Evolutionary conservation across 352 stramenopile species (phyloP).

Genomic region (Sclerospora graminicola): DNA sequence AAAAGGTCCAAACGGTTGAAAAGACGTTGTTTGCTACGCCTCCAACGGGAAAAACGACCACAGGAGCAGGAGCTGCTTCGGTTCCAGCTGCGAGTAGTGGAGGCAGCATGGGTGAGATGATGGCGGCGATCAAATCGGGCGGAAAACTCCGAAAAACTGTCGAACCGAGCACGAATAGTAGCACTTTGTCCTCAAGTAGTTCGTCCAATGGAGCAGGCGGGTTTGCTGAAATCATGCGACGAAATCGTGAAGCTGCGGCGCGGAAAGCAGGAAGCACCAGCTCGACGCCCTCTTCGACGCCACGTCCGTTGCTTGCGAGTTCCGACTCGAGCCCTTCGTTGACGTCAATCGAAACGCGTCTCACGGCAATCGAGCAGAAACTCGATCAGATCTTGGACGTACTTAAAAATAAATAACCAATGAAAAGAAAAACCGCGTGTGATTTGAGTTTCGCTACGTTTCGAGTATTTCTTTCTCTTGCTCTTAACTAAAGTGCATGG

Average conservation of each 20-base stretch:
- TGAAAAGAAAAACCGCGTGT: background rate
- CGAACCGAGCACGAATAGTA: too few relatives aligned
- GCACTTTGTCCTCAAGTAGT: background rate
- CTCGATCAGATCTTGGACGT: slow-evolving; percentile 88
- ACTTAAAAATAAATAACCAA: too few relatives aligned
- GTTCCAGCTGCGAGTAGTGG: slow-evolving; percentile 12
- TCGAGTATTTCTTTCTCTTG: too few relatives aligned
- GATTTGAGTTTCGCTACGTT: background rate
- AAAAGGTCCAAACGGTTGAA: slow-evolving; percentile 78
- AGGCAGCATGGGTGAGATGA: slow-evolving; percentile 53
- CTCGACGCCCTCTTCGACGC: slow-evolving; percentile 43
- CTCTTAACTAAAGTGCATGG: slow-evolving; percentile 66
- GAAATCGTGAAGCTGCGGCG: slow-evolving; percentile 77
- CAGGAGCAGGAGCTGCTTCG: background rate
- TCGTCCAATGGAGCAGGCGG: slow-evolving; percentile 29
- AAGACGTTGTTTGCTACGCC: slow-evolving; percentile 40
- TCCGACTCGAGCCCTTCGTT: too few relatives aligned
- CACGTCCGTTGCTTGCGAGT: slow-evolving; percentile 15
- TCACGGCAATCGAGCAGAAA: slow-evolving; percentile 75
- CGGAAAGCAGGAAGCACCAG: slow-evolving; percentile 30
- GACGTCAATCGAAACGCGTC: slow-evolving; percentile 38
- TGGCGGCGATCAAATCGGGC: slow-evolving; percentile 60
- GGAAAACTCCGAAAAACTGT: slow-evolving; percentile 55
- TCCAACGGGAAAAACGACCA: slow-evolving; percentile 9
- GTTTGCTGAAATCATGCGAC: slow-evolving; percentile 86